A percentile compares a stretch with the other conserved stretches of the same genome.
Evolutionary conservation across 148 eudicot species (phyloP).

Genomic region (Rhododendron ferrugineum): DNA sequence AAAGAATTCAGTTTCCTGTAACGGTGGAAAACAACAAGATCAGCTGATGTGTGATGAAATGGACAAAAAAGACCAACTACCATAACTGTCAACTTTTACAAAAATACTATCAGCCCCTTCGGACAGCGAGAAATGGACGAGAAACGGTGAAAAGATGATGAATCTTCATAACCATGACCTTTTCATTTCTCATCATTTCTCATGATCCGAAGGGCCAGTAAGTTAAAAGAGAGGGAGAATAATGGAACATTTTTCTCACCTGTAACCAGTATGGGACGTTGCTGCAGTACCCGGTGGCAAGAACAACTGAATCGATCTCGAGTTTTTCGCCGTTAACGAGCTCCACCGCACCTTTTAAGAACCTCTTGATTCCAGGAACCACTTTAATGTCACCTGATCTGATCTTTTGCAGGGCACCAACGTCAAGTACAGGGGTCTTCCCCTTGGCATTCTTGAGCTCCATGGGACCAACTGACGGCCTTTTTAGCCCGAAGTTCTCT

Average conservation of each 20-base stretch:
- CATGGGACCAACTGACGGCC: conserved; percentile 70
- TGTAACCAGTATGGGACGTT: conserved; percentile 91
- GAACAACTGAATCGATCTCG: conserved; percentile 56
- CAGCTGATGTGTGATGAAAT: conserved; percentile 13
- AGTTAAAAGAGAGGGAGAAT: not conserved
- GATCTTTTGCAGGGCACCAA: conserved; percentile 69
- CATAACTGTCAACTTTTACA: not conserved
- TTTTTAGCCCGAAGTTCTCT: conserved; percentile 49
- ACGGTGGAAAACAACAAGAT: conserved; percentile 11
- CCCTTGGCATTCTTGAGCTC: conserved; percentile 71
- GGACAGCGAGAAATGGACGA: not conserved
- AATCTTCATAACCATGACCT: not conserved
- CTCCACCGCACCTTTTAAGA: conserved; percentile 33
- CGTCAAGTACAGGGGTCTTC: conserved; percentile 80
- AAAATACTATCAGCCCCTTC: not conserved
- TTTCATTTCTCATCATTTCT: not conserved
- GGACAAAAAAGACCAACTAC: not conserved
- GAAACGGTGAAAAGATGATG: not conserved
- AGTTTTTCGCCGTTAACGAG: conserved; percentile 49
- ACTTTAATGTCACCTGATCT: conserved; percentile 56
- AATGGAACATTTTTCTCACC: conserved; percentile 33
- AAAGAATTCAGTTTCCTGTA: conserved; percentile 33
- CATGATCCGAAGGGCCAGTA: not conserved
- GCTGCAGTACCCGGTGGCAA: conserved; percentile 90
- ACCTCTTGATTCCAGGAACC: conserved; percentile 69